A percentile compares a stretch with the other conserved stretches of the same genome.
Evolutionary conservation across 495 filamentous ascomycete species (phyloP).

Genomic region (Cenococcum geophilum): DNA sequence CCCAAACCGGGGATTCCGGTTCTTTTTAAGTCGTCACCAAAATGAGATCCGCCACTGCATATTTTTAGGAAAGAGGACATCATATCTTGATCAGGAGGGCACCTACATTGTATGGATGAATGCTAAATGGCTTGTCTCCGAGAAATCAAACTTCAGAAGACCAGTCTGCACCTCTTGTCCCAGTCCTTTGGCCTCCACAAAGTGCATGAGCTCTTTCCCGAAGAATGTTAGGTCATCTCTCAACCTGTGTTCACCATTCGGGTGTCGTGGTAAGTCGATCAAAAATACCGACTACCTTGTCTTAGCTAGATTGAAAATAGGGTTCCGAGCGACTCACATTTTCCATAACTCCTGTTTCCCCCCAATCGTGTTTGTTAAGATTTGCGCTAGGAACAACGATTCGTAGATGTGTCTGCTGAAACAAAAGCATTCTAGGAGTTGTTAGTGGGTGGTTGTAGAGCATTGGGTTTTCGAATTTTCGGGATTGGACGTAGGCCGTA

Average conservation of each 20-base stretch:
- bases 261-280: slow-evolving; percentile 68
- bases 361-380: slow-evolving; percentile 76
- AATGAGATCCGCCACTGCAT: slow-evolving; percentile 41
- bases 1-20: slow-evolving; percentile 68
- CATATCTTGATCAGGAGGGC: not conserved
- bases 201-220: slow-evolving; percentile 62
- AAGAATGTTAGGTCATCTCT: slow-evolving; percentile 52
- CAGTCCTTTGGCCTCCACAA: slow-evolving; percentile 61
- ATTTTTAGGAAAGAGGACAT: not conserved
- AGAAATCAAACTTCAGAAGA: slow-evolving; percentile 68
- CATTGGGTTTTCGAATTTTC: too few species aligned
- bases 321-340: slow-evolving; percentile 46
- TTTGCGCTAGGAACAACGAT: slow-evolving; percentile 80
- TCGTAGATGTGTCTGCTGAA: slow-evolving; percentile 60
- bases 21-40: slow-evolving; percentile 48
- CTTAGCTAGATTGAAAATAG: slow-evolving; percentile 8
- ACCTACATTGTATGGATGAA: slow-evolving; percentile 70
- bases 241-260: slow-evolving; percentile 29
- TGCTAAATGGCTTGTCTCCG: slow-evolving; percentile 56
- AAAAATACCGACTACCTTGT: slow-evolving; percentile 57
- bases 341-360: slow-evolving; percentile 70
- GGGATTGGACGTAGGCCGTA: too few species aligned
- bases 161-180: slow-evolving; percentile 54
- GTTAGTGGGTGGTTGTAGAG: too few species aligned
- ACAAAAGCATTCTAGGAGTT: slow-evolving; percentile 55